Evolutionary conservation across 2,329 filamentous ascomycete species (phyloP), one percentile per base, ranked within the genome.

Genomic region (Alternaria incomplexa): DNA sequence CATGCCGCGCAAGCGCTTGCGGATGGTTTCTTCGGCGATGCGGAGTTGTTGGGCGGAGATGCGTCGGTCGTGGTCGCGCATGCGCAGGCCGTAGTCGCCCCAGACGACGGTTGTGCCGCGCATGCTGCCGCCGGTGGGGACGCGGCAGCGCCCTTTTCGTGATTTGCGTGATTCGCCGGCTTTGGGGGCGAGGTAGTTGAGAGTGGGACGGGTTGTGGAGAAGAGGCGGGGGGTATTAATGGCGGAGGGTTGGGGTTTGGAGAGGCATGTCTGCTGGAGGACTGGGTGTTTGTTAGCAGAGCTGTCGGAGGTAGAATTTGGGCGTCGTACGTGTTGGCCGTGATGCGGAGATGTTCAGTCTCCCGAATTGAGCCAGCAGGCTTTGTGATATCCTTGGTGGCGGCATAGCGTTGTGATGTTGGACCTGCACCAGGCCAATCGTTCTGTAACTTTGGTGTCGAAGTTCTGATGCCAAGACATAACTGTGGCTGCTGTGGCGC

Each of bases 71-170:
- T 97, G 92, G 81, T 99, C 96, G 67, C 86, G 89, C 90, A 99
- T 96, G 61, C 96, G 92, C 71, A 99, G 84, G 9, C 96, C 96
- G 78, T 94, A 99, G 80, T 98, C 94, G 58, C 96, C 96, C 93
- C 93, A 98, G 61, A 96, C 89, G 20, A 99, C 91, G 0, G 95
- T 98, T 36, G 96, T 99, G 71, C 96, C 96, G 79, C 96, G 93
- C 36, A 87, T 90, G 58, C 92, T 96, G 64, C 96, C 96, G 65
- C 96, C 96, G 0, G 94, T 99, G 23, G 92, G 88, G 52, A 98
- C 93, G 73, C 93, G 89, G 53, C 92, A 91, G 2, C 93, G 89
- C 43, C 95, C 96, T 83, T 97, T 97, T 68, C 87, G 87, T 71
- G 93, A 94, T 85, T 96, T 97, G 80, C 92, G 93, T 76, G 89